A percentile compares a stretch with the other conserved stretches of the same genome.
Evolutionary conservation across 2,329 filamentous ascomycete species (phyloP).

Genomic region (Nannizziopsis arthrosporioides): DNA sequence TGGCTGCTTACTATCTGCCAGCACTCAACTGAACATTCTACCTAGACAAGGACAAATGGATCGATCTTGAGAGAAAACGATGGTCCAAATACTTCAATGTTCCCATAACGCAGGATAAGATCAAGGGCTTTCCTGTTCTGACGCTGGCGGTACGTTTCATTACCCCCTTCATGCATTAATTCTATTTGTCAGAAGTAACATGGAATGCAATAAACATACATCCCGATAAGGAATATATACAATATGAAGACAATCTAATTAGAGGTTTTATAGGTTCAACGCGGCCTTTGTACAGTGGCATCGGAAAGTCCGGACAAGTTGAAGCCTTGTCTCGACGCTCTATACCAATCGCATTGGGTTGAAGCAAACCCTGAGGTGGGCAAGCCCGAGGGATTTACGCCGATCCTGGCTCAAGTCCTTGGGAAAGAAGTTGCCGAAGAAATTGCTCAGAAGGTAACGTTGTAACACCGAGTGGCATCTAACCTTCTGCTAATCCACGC

Average conservation of each 20-base stretch:
- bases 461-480: neutral
- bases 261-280: conserved; percentile 29
- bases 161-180: neutral
- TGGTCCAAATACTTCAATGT: conserved; percentile 45
- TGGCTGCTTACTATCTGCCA: neutral
- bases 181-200: conserved; percentile 1
- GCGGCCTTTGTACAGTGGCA: conserved; percentile 41
- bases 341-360: conserved; percentile 45
- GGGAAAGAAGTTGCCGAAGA: conserved; percentile 35
- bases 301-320: conserved; percentile 31
- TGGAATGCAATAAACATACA: neutral
- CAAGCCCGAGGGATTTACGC: conserved; percentile 35
- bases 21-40: neutral
- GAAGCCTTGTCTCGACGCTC: conserved; percentile 31
- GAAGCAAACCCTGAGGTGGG: conserved; percentile 35
- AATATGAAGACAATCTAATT: neutral
- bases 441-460: conserved; percentile 31
- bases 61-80: conserved; percentile 42
- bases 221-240: neutral
- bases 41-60: conserved; percentile 50
- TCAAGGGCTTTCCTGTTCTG: conserved; percentile 43
- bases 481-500: conserved; percentile 9
- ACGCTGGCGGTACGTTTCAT: conserved; percentile 33
- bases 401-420: conserved; percentile 36
- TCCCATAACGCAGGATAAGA: conserved; percentile 37